Evolutionary conservation across 176 grass and related monocot species (phyloP), one percentile per base, ranked within the genome.

Genomic region (Juncus inflexus): DNA sequence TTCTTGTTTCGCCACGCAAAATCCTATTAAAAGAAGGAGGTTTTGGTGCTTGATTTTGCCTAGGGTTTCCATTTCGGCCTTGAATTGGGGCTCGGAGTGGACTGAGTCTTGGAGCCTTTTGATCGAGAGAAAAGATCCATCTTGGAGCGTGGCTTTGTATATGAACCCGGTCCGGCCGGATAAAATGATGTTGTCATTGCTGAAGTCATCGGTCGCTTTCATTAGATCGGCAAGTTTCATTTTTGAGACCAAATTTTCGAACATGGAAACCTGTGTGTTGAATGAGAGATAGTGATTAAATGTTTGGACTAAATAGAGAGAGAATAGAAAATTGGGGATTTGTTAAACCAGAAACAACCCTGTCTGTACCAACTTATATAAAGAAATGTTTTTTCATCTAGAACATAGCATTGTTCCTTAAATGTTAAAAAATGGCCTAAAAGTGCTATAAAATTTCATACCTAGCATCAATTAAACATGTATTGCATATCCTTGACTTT

Each of bases 151-250:
- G 4, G 91, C 91, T 61, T 81, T 95, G 84, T 90, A 95, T 77
- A 90, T 80, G 67, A 83, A 82, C 5, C 91, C 86, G 40, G 86
- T 87, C 51, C 91, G 81, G 36, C 91, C 87, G 12, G 81, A 78
- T 55, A 66, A 76, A 66, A 90, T 87, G 52, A 95, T 85, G 36
- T 90, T 90, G 3, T 90, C 81, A 12, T 78, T 90, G 75, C 81
- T 80, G 52, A 95, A 95, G 49, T 95, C 56, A 15, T 80, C 71
- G 1, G 91, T 95, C 41, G 86, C 91, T 74, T 90, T 95, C 91
- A 95, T 90, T 15, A 95, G 84, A 76, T 95, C 91, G 52, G 68
- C 81, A 43, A 95, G 36, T 57, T 95, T 90, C 91, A 95, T 95
- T 66, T 95, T 95, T 14, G 91, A 95, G 64, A 95, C 69, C 5